Evolutionary conservation across 257 asterid genomes (phyloP).

Genomic region (Linderniella brevidens): DNA sequence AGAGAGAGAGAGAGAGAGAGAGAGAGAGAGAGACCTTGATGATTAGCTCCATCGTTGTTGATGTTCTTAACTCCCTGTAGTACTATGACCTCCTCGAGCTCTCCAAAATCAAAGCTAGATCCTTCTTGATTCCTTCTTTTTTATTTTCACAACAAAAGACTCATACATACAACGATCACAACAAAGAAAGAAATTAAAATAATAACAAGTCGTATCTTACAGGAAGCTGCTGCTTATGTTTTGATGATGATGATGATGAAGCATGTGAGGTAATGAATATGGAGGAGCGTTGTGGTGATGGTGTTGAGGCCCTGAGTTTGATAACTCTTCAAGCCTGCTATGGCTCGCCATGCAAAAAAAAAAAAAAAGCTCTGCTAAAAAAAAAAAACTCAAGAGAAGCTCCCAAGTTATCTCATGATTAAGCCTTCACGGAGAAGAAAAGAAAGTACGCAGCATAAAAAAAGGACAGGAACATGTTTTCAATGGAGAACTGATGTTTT

Average conservation of each 20-base stretch:
- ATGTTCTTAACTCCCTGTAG: constrained; percentile 52
- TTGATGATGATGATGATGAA: constrained; percentile 37
- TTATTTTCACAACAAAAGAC: not conserved
- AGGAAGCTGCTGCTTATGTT: constrained; percentile 24
- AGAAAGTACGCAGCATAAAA: not conserved
- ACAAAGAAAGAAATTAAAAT: not conserved
- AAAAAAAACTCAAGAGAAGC: not conserved
- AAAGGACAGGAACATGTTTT: too few species aligned
- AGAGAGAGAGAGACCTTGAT: constrained; percentile 40
- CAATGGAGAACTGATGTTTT: too few species aligned
- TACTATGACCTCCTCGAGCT: constrained; percentile 73
- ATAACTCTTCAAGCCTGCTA: constrained; percentile 42
- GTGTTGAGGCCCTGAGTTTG: constrained; percentile 33
- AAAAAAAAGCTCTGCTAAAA: constrained; percentile 15
- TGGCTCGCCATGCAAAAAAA: constrained; percentile 57
- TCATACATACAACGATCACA: not conserved
- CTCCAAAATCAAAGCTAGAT: constrained; percentile 70
- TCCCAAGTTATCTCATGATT: not conserved
- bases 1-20: constrained; percentile 21
- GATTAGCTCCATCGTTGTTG: constrained; percentile 49
- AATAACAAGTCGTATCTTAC: too few species aligned
- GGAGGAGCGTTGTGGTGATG: constrained; percentile 28
- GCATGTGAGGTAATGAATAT: constrained; percentile 41
- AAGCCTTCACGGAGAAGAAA: not conserved
- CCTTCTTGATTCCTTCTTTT: constrained; percentile 43